Base-by-base conservation (phyloP, 352 stramenopile genomes). In the Phytophthora multivora region DNA sequence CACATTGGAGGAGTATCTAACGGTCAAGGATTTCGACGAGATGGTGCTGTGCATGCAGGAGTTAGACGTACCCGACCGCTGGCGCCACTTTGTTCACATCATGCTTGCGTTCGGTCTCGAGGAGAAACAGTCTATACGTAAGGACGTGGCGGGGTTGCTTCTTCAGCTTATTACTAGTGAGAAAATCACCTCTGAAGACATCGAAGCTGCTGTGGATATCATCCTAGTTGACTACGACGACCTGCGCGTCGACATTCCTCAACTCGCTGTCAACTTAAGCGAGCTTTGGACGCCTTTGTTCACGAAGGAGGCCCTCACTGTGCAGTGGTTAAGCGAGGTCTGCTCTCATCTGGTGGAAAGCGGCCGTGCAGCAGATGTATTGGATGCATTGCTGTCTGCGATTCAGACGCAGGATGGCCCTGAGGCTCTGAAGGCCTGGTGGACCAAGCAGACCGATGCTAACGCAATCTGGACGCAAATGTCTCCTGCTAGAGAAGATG, bases 1-100 rank as follows among this genome's bases (percentile, higher is more conserved):
- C 47, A 93, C 81, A 2, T 52, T 96, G 7, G 78, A 92, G 21
- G 88, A 96, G 69, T 96, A 90, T 30, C 38, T 96, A 7, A 79
- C 75, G 1, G 73, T 91, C 12, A 89, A 90, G 33, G 88, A 96
- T 30, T 56, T 92, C 5, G 63, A 71, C 21, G 88, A 96, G 61
- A 66, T 93, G 23, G 80, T 92, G 49, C 69, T 76, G 23, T 96
- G 88, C 53, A 73, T 95, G 10, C 64, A 91, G 8, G 88, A 96
- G 51, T 59, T 93, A 11, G 79, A 76, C 0, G 53, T 77, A 25
- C 40, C 62, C 7, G 56, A 82, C 52, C 57, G 69, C 8, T 92
- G 85, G 85, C 73, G 65, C 25, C 80, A 94, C 60, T 94, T 94
- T 73, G 74, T 85, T 6, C 80, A 85, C 33, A 70, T 88, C 13